Evolutionary conservation across 352 stramenopile genomes (phyloP).

Genomic region (Phytophthora sansomeana): DNA sequence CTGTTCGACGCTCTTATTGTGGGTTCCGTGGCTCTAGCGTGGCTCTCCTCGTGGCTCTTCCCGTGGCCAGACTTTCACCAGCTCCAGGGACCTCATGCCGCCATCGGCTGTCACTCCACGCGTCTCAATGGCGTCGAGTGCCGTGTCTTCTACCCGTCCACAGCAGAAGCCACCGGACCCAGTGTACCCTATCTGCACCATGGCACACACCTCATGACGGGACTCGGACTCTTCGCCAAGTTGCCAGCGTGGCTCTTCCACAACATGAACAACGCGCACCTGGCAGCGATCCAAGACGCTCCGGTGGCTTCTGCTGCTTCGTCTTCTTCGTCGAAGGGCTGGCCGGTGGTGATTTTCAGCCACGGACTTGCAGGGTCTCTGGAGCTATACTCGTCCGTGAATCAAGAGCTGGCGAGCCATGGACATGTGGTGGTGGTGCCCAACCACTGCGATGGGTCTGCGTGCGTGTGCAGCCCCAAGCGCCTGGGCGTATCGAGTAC

Average conservation of each 20-base stretch:
- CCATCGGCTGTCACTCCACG: constrained; percentile 49
- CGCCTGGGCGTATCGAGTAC: constrained; percentile 56
- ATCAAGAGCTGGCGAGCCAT: constrained; percentile 73
- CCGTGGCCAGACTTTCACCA: constrained; percentile 61
- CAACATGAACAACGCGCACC: constrained; percentile 56
- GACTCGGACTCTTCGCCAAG: constrained; percentile 56
- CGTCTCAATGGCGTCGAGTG: constrained; percentile 64
- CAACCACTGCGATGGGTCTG: constrained; percentile 76
- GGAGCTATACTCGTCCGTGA: constrained; percentile 69
- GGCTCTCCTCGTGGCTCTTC: constrained; percentile 53
- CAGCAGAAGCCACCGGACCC: constrained; percentile 5
- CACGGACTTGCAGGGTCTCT: constrained; percentile 66
- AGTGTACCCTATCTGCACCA: constrained; percentile 53
- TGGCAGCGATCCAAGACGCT: constrained; percentile 52
- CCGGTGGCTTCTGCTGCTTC: constrained; percentile 38
- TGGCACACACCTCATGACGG: constrained; percentile 58
- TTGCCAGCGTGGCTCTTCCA: constrained; percentile 64
- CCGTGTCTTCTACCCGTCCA: constrained; percentile 73
- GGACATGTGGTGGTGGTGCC: constrained; percentile 64
- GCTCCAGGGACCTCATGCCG: constrained; percentile 48
- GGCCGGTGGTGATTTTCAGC: constrained; percentile 69
- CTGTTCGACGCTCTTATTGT: constrained; percentile 10
- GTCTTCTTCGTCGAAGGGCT: constrained; percentile 32
- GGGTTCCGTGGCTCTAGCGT: constrained; percentile 26
- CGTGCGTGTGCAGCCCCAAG: constrained; percentile 54